These are phyloP conservation scores for Pseudovirgaria hyperparasitica DNA, from an alignment of 2,329 filamentous ascomycete genomes.

Conservation along the genomic window DNA sequence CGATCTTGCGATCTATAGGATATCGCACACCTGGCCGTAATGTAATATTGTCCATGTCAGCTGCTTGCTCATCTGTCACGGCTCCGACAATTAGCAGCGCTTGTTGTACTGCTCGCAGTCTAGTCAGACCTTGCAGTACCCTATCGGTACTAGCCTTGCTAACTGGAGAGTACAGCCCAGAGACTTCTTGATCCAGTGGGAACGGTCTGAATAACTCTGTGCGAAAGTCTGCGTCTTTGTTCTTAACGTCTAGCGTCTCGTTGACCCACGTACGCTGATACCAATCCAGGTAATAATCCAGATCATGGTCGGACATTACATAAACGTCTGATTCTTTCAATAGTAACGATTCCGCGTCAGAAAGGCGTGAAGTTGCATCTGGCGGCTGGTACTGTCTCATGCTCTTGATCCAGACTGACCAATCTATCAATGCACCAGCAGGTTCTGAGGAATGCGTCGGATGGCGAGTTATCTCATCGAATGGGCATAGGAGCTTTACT, in stretches of 20 bases:
- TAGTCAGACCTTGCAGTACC: too few relatives aligned
- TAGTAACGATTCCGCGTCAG: slow-evolving; percentile 30
- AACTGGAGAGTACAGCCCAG: too few relatives aligned
- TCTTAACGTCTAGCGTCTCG: slow-evolving; percentile 25
- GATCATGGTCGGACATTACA: slow-evolving; percentile 44
- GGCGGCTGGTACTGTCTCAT: slow-evolving; percentile 4
- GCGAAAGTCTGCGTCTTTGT: slow-evolving; percentile 26
- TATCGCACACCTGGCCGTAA: slow-evolving; percentile 39
- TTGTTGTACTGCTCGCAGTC: slow-evolving; percentile 29
- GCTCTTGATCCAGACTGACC: slow-evolving; percentile 50
- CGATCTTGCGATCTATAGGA: slow-evolving; percentile 32
- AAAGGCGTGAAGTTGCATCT: slow-evolving; percentile 3
- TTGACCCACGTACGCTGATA: slow-evolving; percentile 55
- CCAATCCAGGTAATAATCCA: slow-evolving; percentile 72
- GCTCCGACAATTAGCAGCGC: slow-evolving; percentile 25
- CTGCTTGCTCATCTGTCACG: slow-evolving; percentile 21
- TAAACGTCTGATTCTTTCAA: slow-evolving; percentile 51
- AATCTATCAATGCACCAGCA: slow-evolving; percentile 51
- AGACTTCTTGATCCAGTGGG: slow-evolving; percentile 15
- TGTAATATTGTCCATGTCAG: slow-evolving; percentile 7
- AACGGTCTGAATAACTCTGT: slow-evolving; percentile 30
- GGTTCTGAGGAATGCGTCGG: slow-evolving; percentile 42
- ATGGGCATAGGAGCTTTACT: slow-evolving; percentile 67
- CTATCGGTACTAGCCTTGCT: slow-evolving; percentile 5
- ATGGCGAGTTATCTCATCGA: slow-evolving; percentile 45